Evolutionary conservation across 805 yeast species (phyloP).

Genomic region (Debaryomyces castellii): DNA sequence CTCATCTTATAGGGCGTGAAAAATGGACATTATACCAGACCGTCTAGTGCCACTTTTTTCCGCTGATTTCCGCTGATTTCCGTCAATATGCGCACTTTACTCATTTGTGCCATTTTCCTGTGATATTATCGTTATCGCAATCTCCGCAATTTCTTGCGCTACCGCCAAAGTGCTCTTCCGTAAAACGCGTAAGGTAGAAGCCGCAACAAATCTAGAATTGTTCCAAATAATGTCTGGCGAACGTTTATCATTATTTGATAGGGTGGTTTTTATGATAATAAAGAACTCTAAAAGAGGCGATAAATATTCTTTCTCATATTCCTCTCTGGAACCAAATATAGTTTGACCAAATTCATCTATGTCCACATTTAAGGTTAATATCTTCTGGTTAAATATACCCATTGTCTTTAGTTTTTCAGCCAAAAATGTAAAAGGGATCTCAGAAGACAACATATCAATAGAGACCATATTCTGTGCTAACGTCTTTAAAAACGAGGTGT

Average conservation of each 20-base stretch:
- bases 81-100: background rate
- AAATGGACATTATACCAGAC: too few species aligned
- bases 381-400: conserved; percentile 17
- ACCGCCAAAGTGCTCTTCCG: background rate
- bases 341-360: background rate
- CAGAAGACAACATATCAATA: background rate
- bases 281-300: conserved; percentile 5
- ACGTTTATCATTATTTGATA: conserved; percentile 1
- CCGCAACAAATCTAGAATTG: conserved; percentile 33
- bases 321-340: background rate
- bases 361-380: conserved; percentile 1
- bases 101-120: background rate
- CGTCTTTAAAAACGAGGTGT: background rate
- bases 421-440: conserved; percentile 3
- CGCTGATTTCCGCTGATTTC: background rate
- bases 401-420: conserved; percentile 19
- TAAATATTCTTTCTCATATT: conserved; percentile 5
- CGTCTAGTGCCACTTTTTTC: background rate
- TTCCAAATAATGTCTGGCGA: conserved; percentile 20
- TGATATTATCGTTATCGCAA: background rate
- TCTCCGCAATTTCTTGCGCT: background rate
- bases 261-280: conserved; percentile 7
- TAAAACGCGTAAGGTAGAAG: conserved; percentile 11
- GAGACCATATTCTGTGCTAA: conserved; percentile 2
- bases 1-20: too few species aligned